A percentile compares a stretch with the other conserved stretches of the same genome.
These are phyloP conservation scores for Rhinocladiella mackenziei DNA, from an alignment of 2,329 filamentous ascomycete species.

Conservation along the genomic window DNA sequence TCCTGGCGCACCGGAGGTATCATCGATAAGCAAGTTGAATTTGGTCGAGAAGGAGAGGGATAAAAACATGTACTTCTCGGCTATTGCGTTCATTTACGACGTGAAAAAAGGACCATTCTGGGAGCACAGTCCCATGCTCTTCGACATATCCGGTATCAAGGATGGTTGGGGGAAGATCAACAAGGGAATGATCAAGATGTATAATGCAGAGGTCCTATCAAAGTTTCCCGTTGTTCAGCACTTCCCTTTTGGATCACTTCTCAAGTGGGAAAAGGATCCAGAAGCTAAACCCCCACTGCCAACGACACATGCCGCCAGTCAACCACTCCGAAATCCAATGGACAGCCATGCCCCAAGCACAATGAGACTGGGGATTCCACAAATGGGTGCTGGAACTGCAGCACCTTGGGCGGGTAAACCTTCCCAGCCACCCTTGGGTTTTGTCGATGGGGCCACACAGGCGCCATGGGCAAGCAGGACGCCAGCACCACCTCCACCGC, in stretches of 20 bases:
- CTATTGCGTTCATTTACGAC: conserved; percentile 94
- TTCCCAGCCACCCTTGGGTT: conserved; percentile 20
- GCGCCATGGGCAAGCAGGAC: conserved; percentile 28
- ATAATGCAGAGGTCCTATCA: conserved; percentile 88
- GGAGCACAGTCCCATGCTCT: conserved; percentile 89
- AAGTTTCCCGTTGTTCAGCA: conserved; percentile 99
- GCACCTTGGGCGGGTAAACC: conserved; percentile 29
- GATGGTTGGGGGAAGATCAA: conserved; percentile 99
- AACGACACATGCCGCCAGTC: conserved; percentile 57
- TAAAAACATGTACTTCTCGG: conserved; percentile 86
- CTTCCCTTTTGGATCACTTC: conserved; percentile 77
- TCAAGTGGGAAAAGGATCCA: conserved; percentile 69
- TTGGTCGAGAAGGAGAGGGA: conserved; percentile 63
- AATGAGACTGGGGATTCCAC: conserved; percentile 13
- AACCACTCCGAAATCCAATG: conserved; percentile 41
- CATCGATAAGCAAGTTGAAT: conserved; percentile 61
- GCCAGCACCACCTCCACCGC: conserved; percentile 18
- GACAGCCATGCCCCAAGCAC: conserved; percentile 15
- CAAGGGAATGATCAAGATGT: conserved; percentile 99
- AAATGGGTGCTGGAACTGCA: conserved; percentile 15
- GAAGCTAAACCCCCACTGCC: conserved; percentile 49
- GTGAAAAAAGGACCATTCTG: conserved; percentile 96
- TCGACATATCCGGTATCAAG: conserved; percentile 85
- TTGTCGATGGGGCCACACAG: conserved; percentile 30
- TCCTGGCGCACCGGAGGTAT: conserved; percentile 65